Conservation (phyloP, 495 filamentous ascomycete species). For the Collariella sp. region DNA sequence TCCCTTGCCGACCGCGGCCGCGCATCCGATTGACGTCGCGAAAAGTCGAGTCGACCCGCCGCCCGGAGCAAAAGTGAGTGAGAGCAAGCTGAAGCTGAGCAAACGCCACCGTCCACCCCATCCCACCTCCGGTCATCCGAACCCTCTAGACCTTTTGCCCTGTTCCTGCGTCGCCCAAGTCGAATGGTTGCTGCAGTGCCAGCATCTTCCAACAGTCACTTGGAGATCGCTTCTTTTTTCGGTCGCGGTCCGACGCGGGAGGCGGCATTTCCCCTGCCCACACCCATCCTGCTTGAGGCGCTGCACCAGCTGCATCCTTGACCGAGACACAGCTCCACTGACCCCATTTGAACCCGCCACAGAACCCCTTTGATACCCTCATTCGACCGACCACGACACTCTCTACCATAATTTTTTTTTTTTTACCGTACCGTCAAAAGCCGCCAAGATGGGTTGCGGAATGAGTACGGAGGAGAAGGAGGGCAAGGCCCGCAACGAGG, state of each 20-base stretch:
- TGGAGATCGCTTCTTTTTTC: neutral
- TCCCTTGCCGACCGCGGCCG: neutral
- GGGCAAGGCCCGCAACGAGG: slow-evolving; percentile 97
- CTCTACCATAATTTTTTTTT: slow-evolving; percentile 12
- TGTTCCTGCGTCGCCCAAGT: neutral
- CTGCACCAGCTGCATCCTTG: neutral
- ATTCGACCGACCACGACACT: slow-evolving; percentile 7
- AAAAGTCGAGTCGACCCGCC: neutral
- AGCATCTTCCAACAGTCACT: neutral
- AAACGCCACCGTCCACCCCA: slow-evolving; percentile 3
- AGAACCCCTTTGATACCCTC: slow-evolving; percentile 12
- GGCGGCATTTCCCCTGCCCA: neutral
- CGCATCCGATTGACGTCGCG: slow-evolving; percentile 12
- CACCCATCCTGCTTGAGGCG: neutral
- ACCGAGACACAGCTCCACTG: neutral
- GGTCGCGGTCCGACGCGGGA: neutral
- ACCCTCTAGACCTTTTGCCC: neutral
- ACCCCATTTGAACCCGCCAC: slow-evolving; percentile 2
- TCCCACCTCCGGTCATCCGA: neutral
- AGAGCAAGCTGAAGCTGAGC: neutral
- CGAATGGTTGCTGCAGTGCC: neutral
- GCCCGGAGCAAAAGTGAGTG: slow-evolving; percentile 2
- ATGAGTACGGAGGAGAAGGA: slow-evolving; percentile 99
- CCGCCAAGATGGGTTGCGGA: slow-evolving; percentile 91
- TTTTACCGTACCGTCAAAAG: no score